Evolutionary conservation across 176 grass and related monocot genomes (phyloP).

Genomic region (Lolium multiflorum): DNA sequence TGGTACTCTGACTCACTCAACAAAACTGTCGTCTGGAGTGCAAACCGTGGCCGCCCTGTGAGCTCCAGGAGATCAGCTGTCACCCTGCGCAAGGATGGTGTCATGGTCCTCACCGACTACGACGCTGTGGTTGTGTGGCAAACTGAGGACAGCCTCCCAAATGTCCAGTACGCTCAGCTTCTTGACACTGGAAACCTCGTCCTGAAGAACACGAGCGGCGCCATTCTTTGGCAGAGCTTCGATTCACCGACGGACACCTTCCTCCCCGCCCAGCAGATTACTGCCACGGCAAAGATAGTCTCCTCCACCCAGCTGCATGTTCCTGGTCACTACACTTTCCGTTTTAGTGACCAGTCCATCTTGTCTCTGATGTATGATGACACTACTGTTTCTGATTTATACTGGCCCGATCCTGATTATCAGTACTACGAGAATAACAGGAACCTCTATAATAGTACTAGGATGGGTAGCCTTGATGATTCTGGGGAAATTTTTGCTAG

Average conservation of each 20-base stretch:
- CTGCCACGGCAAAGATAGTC: constrained; percentile 27
- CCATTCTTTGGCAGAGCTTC: constrained; percentile 48
- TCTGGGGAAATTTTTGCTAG: constrained; percentile 20
- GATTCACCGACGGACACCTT: constrained; percentile 51
- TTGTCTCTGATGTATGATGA: constrained; percentile 53
- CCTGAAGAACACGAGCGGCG: constrained; percentile 36
- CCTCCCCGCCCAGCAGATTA: constrained; percentile 32
- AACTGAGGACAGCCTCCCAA: neutral
- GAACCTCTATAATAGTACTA: constrained; percentile 50
- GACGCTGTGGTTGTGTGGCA: constrained; percentile 42
- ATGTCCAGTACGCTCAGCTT: constrained; percentile 25
- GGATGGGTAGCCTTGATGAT: constrained; percentile 28
- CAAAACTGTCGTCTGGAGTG: constrained; percentile 39
- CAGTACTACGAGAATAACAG: constrained; percentile 52
- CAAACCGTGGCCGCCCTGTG: constrained; percentile 49
- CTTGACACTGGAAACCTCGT: constrained; percentile 51
- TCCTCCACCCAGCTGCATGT: constrained; percentile 28
- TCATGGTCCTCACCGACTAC: constrained; percentile 48
- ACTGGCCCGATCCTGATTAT: constrained; percentile 64
- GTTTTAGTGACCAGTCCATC: constrained; percentile 48
- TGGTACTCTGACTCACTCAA: constrained; percentile 31
- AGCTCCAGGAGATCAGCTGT: constrained; percentile 33
- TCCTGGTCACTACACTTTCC: constrained; percentile 45
- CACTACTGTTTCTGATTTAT: constrained; percentile 38
- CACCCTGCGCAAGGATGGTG: constrained; percentile 42